Evolutionary conservation across 768 basidiomycete genomes (phyloP), one percentile per base, ranked within the genome.

Genomic region (Leucosporidium yakuticum): DNA sequence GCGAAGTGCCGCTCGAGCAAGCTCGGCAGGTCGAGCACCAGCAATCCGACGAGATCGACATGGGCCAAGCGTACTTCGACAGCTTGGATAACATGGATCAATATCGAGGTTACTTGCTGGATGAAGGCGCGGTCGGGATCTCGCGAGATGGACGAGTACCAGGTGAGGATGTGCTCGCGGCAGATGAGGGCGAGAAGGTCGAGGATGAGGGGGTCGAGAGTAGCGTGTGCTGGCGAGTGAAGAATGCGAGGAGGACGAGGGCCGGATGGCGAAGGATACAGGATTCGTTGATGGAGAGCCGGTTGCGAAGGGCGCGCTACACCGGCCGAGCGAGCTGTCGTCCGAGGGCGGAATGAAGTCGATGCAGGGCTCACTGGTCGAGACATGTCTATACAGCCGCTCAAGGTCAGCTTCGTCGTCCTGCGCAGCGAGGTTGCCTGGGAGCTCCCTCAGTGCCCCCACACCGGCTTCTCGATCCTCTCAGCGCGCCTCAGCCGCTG

Each of bases 1-100:
- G 79, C 78, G 77, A 85, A 89, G 74, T 94, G 92, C 73, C 89
- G 88, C 11, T 84, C 82, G 64, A 94, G 62, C 50, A 93, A 80
- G 9, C 80, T 76, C 1, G 91, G 89, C 1, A 87, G 65, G 72
- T 88, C 85, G 54, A 80, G 78, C 65, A 87, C 84, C 63, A 89
- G 75, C 49, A 93, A 82, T 2, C 82, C 78, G 1, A 86, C 75
- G 48, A 91, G 79, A 71, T 91, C 86, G 15, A 71, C 44, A 2
- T 63, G 32, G 2, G 65, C 62, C 50, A 77, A 60, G 11, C 73
- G 64, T 8, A 70, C 64, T 23, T 75, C 72, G 59, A 77, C 58
- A 23, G 58, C 63, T 32, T 71, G 69, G 2, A 76, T 48, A 56
- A 76, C 69, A 25, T 74, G 73, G 31, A 68, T 57, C 23, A 75